A percentile compares a stretch with the other conserved stretches of the same genome.
Evolutionary conservation across 2,329 filamentous ascomycete genomes (phyloP).

Genomic region (Fusarium armeniacum): DNA sequence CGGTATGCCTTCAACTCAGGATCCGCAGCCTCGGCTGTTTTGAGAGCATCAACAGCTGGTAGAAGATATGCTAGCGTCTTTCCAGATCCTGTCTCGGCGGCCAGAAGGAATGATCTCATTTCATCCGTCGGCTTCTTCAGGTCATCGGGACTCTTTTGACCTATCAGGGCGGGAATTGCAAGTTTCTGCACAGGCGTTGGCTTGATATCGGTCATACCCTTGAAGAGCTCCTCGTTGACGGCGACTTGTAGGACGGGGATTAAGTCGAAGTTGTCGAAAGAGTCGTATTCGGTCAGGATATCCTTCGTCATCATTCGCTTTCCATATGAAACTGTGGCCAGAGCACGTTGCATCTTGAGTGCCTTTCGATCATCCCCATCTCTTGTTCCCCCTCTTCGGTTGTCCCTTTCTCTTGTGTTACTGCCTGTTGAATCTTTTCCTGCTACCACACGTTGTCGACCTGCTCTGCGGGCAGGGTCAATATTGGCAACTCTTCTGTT

Average conservation of each 20-base stretch:
- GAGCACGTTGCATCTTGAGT: constrained; percentile 90
- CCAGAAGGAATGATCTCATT: constrained; percentile 76
- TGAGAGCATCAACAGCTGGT: constrained; percentile 87
- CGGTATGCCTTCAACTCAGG: constrained; percentile 70
- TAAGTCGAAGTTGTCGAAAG: constrained; percentile 85
- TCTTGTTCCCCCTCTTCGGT: constrained; percentile 55
- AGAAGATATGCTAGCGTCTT: constrained; percentile 95
- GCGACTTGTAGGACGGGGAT: constrained; percentile 79
- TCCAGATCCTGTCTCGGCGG: constrained; percentile 95
- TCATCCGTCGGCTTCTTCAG: constrained; percentile 58
- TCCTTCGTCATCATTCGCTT: constrained; percentile 68
- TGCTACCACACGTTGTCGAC: constrained; percentile 31
- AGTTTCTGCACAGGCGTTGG: constrained; percentile 93
- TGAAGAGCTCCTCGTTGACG: constrained; percentile 79
- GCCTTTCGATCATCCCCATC: constrained; percentile 72
- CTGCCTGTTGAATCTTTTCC: constrained; percentile 42
- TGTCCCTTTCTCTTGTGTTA: constrained; percentile 48
- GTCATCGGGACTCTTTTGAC: constrained; percentile 59
- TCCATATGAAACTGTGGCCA: constrained; percentile 83
- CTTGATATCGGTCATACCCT: constrained; percentile 78
- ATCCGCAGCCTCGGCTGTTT: constrained; percentile 77
- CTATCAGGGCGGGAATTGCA: constrained; percentile 85
- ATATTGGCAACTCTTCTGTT: constrained; percentile 66
- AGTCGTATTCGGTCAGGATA: constrained; percentile 75
- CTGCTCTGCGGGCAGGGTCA: constrained; percentile 46